phyloP scores from a whole-genome alignment of 225 moss, liverwort and hornwort genomes.

The Anthoceros angustus region DNA sequence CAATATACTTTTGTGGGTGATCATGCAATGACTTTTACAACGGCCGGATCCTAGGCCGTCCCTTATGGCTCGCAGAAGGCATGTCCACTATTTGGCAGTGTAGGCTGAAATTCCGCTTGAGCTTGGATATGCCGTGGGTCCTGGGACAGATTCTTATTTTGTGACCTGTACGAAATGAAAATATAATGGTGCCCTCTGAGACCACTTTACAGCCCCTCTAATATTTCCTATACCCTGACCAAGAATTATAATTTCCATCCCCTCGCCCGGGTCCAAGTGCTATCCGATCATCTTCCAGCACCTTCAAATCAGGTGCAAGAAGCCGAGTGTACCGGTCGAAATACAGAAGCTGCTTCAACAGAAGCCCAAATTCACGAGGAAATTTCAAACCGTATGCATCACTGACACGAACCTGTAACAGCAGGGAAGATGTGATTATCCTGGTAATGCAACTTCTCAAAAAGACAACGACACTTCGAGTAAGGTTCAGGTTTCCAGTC shows the following conservation, averaged over 20 bases:
- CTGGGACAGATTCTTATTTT: too few relatives aligned
- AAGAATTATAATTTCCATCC: background rate
- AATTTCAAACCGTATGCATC: slow-evolving; percentile 86
- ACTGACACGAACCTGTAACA: slow-evolving; percentile 68
- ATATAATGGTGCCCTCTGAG: too few relatives aligned
- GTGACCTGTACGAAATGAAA: too few relatives aligned
- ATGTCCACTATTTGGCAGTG: too few relatives aligned
- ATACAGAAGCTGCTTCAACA: slow-evolving; percentile 86
- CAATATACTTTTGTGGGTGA: too few relatives aligned
- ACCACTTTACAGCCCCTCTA: too few relatives aligned
- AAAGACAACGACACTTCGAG: background rate
- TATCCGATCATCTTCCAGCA: slow-evolving; percentile 69
- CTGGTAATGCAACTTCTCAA: background rate
- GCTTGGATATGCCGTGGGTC: too few relatives aligned
- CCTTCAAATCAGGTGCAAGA: slow-evolving; percentile 74
- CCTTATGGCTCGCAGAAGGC: too few relatives aligned
- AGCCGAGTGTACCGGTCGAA: slow-evolving; percentile 89
- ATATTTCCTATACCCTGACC: background rate
- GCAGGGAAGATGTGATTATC: background rate
- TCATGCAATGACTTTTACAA: too few relatives aligned
- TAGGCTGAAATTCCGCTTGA: too few relatives aligned
- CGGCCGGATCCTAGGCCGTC: too few relatives aligned
- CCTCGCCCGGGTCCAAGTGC: slow-evolving; percentile 23
- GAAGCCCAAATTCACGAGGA: slow-evolving; percentile 79
- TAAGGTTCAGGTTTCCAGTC: background rate